Evolutionary conservation across 139 green algal species (phyloP).

Genomic region (Volvox africanus): DNA sequence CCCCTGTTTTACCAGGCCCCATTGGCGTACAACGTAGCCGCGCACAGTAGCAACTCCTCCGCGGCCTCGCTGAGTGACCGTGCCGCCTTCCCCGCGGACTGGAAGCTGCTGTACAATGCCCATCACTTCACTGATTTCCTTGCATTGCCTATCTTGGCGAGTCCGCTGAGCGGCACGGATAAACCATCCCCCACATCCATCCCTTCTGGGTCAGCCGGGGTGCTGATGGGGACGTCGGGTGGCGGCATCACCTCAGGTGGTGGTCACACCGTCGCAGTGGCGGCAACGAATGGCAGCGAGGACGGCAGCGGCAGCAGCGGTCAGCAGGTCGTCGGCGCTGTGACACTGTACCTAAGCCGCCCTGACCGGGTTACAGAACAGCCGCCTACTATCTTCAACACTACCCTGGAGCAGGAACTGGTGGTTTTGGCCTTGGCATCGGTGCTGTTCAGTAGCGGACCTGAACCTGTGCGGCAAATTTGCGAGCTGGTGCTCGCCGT

Average conservation of each 20-base stretch:
- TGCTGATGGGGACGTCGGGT: background rate
- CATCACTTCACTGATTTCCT: conserved; percentile 43
- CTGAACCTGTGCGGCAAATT: conserved; percentile 21
- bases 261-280: background rate
- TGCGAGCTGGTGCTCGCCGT: conserved; percentile 42
- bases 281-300: background rate
- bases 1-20: background rate
- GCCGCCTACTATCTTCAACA: conserved; percentile 18
- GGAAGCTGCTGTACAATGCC: conserved; percentile 42
- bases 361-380: background rate
- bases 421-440: conserved; percentile 6
- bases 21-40: background rate
- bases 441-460: conserved; percentile 1
- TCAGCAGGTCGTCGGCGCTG: conserved; percentile 18
- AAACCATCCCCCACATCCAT: background rate
- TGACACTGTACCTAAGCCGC: conserved; percentile 32
- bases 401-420: conserved; percentile 28
- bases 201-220: background rate
- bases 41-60: background rate
- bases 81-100: conserved; percentile 18
- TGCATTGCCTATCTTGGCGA: background rate
- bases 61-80: background rate
- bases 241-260: background rate
- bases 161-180: background rate
- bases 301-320: background rate